Evolutionary conservation across 805 yeast species (phyloP).

Genomic region (Pichia phayaonensis): DNA sequence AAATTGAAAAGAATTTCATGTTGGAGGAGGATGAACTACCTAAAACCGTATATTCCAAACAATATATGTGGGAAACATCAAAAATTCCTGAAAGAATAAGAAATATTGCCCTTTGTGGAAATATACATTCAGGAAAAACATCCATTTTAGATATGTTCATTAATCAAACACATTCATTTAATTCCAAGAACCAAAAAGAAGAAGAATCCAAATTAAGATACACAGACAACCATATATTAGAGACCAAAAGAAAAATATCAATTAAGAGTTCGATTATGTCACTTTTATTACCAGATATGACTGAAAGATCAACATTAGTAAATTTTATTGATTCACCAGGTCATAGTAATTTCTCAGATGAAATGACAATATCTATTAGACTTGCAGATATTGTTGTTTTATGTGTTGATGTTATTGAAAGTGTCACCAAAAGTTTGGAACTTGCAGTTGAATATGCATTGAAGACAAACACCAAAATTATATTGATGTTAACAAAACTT

Average conservation of each 20-base stretch:
- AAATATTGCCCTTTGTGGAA: conserved; percentile 75
- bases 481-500: conserved; percentile 67
- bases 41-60: conserved; percentile 48
- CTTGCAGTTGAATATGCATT: conserved; percentile 46
- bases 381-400: conserved; percentile 60
- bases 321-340: conserved; percentile 89
- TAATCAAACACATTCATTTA: conserved; percentile 51
- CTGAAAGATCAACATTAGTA: conserved; percentile 46
- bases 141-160: conserved; percentile 64
- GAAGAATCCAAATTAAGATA: conserved; percentile 47
- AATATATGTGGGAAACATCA: conserved; percentile 46
- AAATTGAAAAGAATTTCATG: conserved; percentile 32
- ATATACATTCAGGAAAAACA: conserved; percentile 81
- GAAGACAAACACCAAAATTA: conserved; percentile 41
- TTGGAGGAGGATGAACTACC: conserved; percentile 53
- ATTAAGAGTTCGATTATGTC: conserved; percentile 58
- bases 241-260: conserved; percentile 62
- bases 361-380: conserved; percentile 48
- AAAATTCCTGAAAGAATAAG: conserved; percentile 56
- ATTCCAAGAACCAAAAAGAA: conserved; percentile 24
- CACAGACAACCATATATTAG: conserved; percentile 66
- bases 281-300: conserved; percentile 45
- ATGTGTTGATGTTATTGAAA: conserved; percentile 83
- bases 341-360: conserved; percentile 78
- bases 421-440: conserved; percentile 55